phyloP scores from a whole-genome alignment of 2,329 filamentous ascomycete genomes.

The Fusarium musae region DNA sequence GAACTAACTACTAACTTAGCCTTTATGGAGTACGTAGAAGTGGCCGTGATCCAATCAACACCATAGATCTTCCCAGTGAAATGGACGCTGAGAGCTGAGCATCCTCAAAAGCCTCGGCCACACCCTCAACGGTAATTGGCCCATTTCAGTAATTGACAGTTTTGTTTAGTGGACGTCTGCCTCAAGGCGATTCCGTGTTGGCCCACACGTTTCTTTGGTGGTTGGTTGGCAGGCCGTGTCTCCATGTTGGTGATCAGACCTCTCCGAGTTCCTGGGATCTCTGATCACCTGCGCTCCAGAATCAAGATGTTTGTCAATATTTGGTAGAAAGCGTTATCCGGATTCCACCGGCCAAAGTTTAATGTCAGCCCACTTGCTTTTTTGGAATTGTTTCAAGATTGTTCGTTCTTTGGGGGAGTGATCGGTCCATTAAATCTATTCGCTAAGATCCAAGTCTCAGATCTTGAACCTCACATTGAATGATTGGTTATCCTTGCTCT shows the following conservation, averaged over 20 bases:
- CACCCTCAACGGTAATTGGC: constrained; percentile 8
- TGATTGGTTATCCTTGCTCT: constrained; percentile 13
- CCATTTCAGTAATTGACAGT: constrained; percentile 12
- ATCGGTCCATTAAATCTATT: neutral
- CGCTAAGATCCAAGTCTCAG: constrained; percentile 23
- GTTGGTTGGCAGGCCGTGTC: neutral
- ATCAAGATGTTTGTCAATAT: neutral
- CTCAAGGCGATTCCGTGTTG: neutral
- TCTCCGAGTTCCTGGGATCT: neutral
- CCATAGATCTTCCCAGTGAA: constrained; percentile 19
- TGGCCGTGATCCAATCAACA: constrained; percentile 16
- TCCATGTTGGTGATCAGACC: constrained; percentile 23
- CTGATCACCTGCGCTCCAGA: neutral
- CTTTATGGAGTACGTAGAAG: neutral
- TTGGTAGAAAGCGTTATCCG: neutral
- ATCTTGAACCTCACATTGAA: constrained; percentile 3
- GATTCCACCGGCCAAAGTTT: neutral
- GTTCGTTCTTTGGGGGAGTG: neutral
- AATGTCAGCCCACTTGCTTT: neutral
- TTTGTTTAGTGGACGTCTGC: neutral
- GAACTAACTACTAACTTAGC: neutral
- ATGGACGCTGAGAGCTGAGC: neutral
- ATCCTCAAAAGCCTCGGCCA: constrained; percentile 5
- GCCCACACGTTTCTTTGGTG: constrained; percentile 1
- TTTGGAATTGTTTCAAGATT: neutral